Base-by-base conservation (phyloP, 768 basidiomycete species). In the Tulasnella sp. region DNA sequence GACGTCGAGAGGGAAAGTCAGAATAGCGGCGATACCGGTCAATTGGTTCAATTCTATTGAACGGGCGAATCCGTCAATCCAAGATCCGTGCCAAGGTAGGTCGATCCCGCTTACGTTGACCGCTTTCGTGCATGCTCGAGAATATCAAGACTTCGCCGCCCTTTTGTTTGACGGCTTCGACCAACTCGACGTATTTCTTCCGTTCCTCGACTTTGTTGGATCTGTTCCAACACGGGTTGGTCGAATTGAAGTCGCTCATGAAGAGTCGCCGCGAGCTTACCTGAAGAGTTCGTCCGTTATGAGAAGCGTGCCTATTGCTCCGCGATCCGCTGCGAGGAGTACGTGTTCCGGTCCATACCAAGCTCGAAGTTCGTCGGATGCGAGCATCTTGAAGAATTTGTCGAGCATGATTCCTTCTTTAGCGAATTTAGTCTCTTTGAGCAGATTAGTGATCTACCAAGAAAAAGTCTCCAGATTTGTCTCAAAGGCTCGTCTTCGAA, bases 311-410 rank as follows among this genome's bases (percentile, higher is more conserved):
- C 95, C 95, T 47, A 98, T 89, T 0, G 97, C 97, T 0, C 95
- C 95, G 65, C 97, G 85, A 77, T 95, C 92, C 40, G 92, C 90
- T 3, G 97, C 97, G 26, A 97, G 84, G 66, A 85, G 83, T 71
- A 99, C 97, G 80, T 99, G 97, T 65, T 92, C 89, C 14, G 95
- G 93, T 1, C 96, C 97, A 79, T 99, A 99, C 97, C 97, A 99
- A 5, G 97, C 97, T 70, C 97, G 86, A 83, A 95, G 89, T 79
- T 98, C 95, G 76, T 99, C 95, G 0, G 85, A 86, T 0, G 90
- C 94, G 35, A 98, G 86, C 94, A 95, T 98, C 80, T 98, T 99
- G 83, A 95, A 95, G 82, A 99, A 99, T 76, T 95, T 98, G 75
- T 98, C 95, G 2, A 98, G 83, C 80, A 93, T 87, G 47, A 94